Base-by-base conservation (phyloP, 345 rosid genomes). In the Brassica carinata region DNA sequence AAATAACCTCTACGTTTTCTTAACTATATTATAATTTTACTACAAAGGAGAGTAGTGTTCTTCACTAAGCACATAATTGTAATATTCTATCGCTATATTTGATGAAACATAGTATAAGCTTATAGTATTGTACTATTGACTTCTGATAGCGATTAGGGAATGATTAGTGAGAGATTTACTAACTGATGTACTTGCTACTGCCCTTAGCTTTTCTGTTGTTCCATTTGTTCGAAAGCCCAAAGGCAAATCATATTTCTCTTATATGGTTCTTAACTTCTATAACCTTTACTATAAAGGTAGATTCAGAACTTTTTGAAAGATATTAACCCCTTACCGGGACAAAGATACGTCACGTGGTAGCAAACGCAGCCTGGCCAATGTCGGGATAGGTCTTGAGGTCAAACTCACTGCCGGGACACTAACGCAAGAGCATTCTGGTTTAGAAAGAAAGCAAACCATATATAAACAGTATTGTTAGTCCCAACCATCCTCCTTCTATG, bases 341-440 rank as follows among this genome's bases (percentile, higher is more conserved):
- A 82, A 81, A 88, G 17, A 93, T 73, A 72, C 99, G 86, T 34
- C 98, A 97, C 0, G 73, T 69, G 0, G 90, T 87, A 1, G 96
- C 99, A 78, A 92, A 93, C 0, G 99, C 99, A 17, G 96, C 97
- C 71, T 93, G 96, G 62, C 97, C 97, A 36, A 92, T 92, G 78
- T 96, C 99, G 1, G 99, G 99, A 83, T 93, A 96, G 38, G 99
- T 96, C 85, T 92, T 96, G 11, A n/a, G n/a, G 13, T 88, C 99
- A 1, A 94, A 90, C 83, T 88, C 88, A 71, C 97, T 92, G 72
- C 92, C 99, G 73, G 93, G 82, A 71, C 99, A 92, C 66, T 81
- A 48, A 30, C 97, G 90, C 76, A 96, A 66, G 10, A 96, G 97
- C 55, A 89, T 69, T 4, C 96, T 96, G 2, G 98, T 96, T 13